These are phyloP conservation scores for Sindora glabra DNA, from an alignment of 306 rosid genomes.

Conservation along the genomic window DNA sequence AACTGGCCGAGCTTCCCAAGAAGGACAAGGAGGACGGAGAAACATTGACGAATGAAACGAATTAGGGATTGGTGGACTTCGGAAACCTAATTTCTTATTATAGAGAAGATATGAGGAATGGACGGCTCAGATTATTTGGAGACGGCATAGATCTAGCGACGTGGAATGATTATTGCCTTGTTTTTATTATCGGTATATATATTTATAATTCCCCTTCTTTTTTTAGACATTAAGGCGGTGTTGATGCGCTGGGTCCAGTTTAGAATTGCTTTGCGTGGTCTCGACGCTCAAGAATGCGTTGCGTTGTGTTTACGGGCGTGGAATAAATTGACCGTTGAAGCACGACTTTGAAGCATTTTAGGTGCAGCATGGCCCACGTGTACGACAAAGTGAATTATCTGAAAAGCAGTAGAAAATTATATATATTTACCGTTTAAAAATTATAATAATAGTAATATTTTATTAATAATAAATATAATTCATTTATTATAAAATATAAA, in stretches of 20 bases:
- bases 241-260: slow-evolving; percentile 1
- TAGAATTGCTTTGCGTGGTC: neutral
- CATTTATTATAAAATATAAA: too few species aligned
- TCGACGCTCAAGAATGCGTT: neutral
- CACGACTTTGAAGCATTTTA: too few species aligned
- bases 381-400: too few species aligned
- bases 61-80: too few species aligned
- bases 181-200: neutral
- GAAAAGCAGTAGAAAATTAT: too few species aligned
- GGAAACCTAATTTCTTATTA: slow-evolving; percentile 17
- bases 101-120: neutral
- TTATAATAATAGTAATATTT: too few species aligned
- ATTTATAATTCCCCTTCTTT: neutral
- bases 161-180: slow-evolving; percentile 15
- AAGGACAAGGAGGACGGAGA: rapidly evolving
- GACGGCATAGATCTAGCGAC: slow-evolving; percentile 16
- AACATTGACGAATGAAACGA: neutral
- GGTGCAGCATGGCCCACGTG: too few species aligned
- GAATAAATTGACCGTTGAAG: neutral
- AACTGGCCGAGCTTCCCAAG: neutral
- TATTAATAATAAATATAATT: too few species aligned
- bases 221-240: neutral
- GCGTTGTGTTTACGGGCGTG: slow-evolving; percentile 7
- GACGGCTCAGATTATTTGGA: slow-evolving; percentile 24
- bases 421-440: too few species aligned